Conservation (phyloP, 164 flowering plant species). For the Platanus orientalis region DNA sequence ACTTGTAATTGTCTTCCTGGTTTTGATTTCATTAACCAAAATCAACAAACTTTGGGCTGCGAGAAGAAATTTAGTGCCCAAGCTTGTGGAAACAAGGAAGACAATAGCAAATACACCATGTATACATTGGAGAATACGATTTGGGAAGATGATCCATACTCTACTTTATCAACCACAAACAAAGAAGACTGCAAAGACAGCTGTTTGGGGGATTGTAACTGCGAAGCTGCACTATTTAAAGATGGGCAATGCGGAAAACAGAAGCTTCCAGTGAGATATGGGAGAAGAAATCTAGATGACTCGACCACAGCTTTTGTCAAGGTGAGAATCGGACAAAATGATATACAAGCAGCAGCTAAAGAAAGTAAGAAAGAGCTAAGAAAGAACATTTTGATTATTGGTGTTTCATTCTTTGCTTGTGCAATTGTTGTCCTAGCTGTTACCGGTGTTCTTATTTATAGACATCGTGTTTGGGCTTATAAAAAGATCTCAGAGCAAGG, state of each 20-base stretch:
- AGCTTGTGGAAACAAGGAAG: neutral
- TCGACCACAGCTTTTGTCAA: neutral
- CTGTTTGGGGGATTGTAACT: neutral
- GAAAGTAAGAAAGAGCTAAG: neutral
- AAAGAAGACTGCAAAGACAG: neutral
- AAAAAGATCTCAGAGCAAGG: neutral
- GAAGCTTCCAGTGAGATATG: no score
- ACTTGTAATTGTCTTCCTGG: no score
- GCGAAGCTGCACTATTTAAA: neutral
- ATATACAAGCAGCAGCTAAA: neutral
- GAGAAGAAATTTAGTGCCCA: neutral
- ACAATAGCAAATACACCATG: neutral
- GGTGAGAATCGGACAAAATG: neutral
- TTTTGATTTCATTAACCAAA: neutral
- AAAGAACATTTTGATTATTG: neutral
- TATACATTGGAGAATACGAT: neutral
- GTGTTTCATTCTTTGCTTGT: neutral
- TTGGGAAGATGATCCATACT: neutral
- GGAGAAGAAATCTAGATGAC: no score
- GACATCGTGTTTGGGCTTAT: neutral
- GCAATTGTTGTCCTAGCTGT: slow-evolving; percentile 3
- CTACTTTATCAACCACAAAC: neutral
- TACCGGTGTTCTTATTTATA: slow-evolving; percentile 6
- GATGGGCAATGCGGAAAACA: no score
- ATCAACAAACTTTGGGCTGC: slow-evolving; percentile 11